Evolutionary conservation across 441 rosid genomes (phyloP), one percentile per base, ranked within the genome.

Genomic region (Capsella rubella): DNA sequence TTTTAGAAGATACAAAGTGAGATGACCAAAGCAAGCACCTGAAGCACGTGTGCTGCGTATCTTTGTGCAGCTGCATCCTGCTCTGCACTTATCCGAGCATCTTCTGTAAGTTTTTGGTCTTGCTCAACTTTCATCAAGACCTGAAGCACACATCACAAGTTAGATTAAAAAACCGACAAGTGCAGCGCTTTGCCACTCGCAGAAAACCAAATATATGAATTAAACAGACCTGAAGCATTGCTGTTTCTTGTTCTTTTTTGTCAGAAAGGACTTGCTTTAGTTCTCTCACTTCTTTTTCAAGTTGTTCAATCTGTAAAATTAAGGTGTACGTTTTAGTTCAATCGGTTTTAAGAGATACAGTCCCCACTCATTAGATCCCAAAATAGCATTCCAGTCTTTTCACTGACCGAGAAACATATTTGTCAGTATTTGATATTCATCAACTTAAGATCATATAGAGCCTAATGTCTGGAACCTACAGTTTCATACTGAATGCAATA

Each of bases 231-330:
- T 83, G 83, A 73, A 87, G 75, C 86, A 86, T 79, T 47, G 90
- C 89, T 55, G 82, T 34, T 84, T 89, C 95, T 74, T 87, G 92
- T 84, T 86, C 88, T 74, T 81, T 86, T 69, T 87, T 87, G 59
- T 89, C 90, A 31, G 81, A 55, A 50, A 89, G 88, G 43, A 81
- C 64, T 79, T 84, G 85, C 68, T 50, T 78, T 69, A 87, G 76
- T 31, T 84, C 84, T 69, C 52, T 69, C 14, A 86, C 79, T 80
- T 89, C 90, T 55, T 75, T 82, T 81, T 84, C 90, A 80, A 89
- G 70, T 62, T 79, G 80, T 78, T 89, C 92, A 77, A 85, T 72
- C 92, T 89, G 82, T 60, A 82, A 55, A 16, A 72, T 58, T 42
- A 25, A 66, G 35, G 64, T 50, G 37, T 49, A 64, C 5, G 5